Base-by-base conservation (phyloP, 176 grass and related monocot species). In the Cocos nucifera region DNA sequence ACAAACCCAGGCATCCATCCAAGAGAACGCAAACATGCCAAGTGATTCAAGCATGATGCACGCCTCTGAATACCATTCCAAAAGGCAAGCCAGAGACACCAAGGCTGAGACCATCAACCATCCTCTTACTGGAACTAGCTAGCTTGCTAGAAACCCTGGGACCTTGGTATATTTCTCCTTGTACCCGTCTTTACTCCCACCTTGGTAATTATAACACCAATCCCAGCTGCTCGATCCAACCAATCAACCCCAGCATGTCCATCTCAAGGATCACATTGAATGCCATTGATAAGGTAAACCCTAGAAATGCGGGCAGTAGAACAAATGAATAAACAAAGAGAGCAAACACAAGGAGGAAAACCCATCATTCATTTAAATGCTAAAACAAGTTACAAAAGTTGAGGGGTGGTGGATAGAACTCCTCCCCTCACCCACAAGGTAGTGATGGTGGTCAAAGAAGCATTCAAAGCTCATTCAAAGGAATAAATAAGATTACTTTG, bases 401-500 rank as follows among this genome's bases (percentile, higher is more conserved):
- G 7, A 22, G 18, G 54, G 54, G 54, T 14, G 4, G 54, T 23
- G 22, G 20, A 56, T 23, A 56, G 12, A 56, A 56, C 18, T 56
- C 3, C 54, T 21, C 5, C 54, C 21, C 19, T 20, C 54, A 56
- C 54, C 19, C 54, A 56, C 14, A 56, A 56, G 54, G 19, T 19
- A 18, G 54, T 56, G 53, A 17, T 20, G 19, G 22, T 56, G 54
- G 54, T 56, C 54, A 56, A 56, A 56, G 18, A 8, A 12, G 54
- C 54, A 56, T 56, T 23, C 54, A 23, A 56, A 56, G 20, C 54
- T 56, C 54, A 56, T 23, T 56, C 20, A 56, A 21, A 56, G 19
- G 54, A 56, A 56, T 56, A 56, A 56, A 56, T 56, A 22, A 56
- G 54, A 23, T 23, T 23, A 22, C 54, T 56, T 22, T 56, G 54